Conservation (phyloP, 305 asterid species). For the Euphrasia arctica region DNA sequence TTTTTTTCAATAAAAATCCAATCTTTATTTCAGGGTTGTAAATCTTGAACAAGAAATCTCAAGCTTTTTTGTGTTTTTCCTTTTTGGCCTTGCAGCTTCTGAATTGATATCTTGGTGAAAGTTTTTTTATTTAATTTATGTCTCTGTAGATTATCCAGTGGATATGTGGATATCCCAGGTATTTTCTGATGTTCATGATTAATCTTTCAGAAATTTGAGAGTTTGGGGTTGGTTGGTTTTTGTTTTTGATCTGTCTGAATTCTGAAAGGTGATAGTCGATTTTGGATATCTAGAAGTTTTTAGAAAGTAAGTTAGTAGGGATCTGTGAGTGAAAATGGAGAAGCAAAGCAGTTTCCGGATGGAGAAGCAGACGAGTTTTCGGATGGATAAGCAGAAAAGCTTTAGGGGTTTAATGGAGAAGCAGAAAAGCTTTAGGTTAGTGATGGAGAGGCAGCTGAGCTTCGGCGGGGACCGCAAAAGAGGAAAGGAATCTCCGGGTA, state of each 20-base stretch:
- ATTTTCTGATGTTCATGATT: conserved; percentile 7
- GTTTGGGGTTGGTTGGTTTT: background rate
- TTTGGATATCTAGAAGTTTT: background rate
- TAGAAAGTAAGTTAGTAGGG: conserved; percentile 5
- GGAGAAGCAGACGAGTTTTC: conserved; percentile 75
- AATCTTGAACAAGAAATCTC: conserved; percentile 26
- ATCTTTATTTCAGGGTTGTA: conserved; percentile 28
- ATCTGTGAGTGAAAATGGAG: conserved; percentile 39
- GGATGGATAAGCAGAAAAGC: conserved; percentile 87
- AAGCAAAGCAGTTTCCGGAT: conserved; percentile 57
- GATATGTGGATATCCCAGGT: conserved; percentile 15
- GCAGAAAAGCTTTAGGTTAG: conserved; percentile 90
- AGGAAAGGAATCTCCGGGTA: conserved; percentile 88
- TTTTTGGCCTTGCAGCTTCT: background rate
- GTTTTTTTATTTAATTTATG: too few relatives aligned
- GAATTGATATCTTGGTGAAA: too few relatives aligned
- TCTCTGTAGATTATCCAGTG: too few relatives aligned
- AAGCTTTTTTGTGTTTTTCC: background rate
- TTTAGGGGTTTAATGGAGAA: conserved; percentile 90
- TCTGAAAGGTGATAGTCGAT: conserved; percentile 16
- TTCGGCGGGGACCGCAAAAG: conserved; percentile 77
- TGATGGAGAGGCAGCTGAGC: conserved; percentile 89
- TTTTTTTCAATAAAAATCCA: conserved; percentile 15
- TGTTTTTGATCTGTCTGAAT: conserved; percentile 15
- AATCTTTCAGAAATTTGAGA: conserved; percentile 20